Conservation (phyloP, 345 rosid species). For the Alliaria petiolata region DNA sequence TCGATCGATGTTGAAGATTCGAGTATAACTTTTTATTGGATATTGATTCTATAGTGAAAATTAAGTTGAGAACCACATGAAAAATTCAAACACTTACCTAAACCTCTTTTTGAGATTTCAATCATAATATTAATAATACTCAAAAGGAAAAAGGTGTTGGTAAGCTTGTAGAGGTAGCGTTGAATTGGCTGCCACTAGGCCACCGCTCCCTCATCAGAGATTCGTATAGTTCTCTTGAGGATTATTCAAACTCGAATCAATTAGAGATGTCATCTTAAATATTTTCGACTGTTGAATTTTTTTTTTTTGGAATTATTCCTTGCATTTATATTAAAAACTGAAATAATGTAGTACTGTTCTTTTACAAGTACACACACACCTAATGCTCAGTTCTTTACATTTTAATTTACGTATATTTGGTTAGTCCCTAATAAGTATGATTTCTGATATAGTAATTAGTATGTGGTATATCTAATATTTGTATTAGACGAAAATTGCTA, state of each 20-base stretch:
- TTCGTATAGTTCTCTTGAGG: background rate
- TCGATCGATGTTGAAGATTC: background rate
- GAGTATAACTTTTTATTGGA: background rate
- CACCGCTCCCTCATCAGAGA: slow-evolving; percentile 2
- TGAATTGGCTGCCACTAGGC: slow-evolving; percentile 11
- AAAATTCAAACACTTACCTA: background rate
- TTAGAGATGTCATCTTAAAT: background rate
- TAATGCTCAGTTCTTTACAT: background rate
- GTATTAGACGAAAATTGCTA: no score
- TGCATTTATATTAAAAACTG: background rate
- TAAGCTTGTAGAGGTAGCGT: background rate
- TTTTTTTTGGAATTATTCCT: no score
- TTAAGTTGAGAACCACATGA: background rate
- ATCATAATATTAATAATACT: slow-evolving; percentile 1
- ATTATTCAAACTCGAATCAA: slow-evolving; percentile 7
- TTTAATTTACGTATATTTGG: background rate
- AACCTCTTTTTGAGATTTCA: background rate
- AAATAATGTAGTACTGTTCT: background rate
- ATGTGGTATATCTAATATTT: no score
- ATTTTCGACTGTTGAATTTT: slow-evolving; percentile 1
- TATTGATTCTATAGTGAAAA: background rate
- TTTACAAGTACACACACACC: background rate
- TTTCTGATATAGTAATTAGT: no score
- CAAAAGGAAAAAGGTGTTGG: background rate
- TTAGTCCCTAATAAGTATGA: no score